Base-by-base conservation (phyloP, 495 filamentous ascomycete species). In the Talaromyces trachyspermus region DNA sequence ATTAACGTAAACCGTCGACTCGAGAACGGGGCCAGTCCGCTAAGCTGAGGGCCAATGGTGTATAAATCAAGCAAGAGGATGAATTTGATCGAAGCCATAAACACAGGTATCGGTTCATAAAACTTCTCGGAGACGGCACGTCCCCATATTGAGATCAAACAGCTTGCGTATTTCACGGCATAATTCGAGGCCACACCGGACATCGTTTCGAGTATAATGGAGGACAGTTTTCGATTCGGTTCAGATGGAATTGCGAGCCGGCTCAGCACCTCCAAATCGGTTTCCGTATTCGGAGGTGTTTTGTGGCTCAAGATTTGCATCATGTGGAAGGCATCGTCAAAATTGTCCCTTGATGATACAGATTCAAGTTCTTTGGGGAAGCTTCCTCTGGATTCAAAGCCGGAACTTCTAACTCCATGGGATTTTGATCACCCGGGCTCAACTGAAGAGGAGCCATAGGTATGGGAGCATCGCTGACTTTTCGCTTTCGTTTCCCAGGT, bases 401-500 rank as follows among this genome's bases (percentile, higher is more conserved):
- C 23, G 26, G 18, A n/a, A 11, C 35, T 19, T 48, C 47, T 22
- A 47, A 48, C 19, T 36, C 45, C 10, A 35, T 23, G 2, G 23
- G 14, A 5, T 30, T 40, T 10, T 61, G 48, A 10, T 43, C 40
- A 3, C 43, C 41, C 10, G 59, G 47, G 32, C 68, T 78, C 22
- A 83, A 54, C n/a, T 72, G 66, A 24, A 84, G 52, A 9, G 70
- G 52, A 8, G 42, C n/a, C 41, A 43, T 49, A 32, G 66, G 70
- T 11, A 66, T 64, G 4, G 81, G 77, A 39, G 75, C 73, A 30
- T 77, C 70, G 30, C 68, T 67, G 8, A 64, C 53, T 44, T 71
- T 71, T 39, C 84, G 66, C 58, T 85, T 87, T 45, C 85, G 69
- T 54, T 87, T 88, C 3, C 65, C 64, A 6, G 70, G 74, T 19